A percentile compares a stretch with the other conserved stretches of the same genome.
Conservation (phyloP, 176 grass and related monocot species). For the Oryza brachyantha region DNA sequence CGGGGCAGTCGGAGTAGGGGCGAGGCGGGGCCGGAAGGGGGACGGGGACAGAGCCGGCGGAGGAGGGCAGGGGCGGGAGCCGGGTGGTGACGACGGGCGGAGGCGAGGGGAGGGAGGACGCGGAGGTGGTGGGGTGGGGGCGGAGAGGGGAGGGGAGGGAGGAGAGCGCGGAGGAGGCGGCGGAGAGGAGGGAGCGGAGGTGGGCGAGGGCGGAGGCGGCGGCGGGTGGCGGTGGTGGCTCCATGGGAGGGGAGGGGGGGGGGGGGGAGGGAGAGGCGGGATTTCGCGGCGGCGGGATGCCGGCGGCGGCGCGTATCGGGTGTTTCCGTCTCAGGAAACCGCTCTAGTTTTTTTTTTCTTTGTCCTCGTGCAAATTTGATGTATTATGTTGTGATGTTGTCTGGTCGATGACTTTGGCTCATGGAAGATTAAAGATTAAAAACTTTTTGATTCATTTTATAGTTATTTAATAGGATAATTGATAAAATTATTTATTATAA, state of each 20-base stretch:
- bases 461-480: too few species aligned
- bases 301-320: too few species aligned
- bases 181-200: slow-evolving; percentile 56
- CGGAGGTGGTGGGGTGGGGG: not conserved
- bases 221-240: not conserved
- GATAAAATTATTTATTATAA: too few species aligned
- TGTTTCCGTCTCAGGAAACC: too few species aligned
- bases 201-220: slow-evolving; percentile 32
- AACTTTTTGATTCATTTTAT: too few species aligned
- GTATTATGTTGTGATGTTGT: too few species aligned
- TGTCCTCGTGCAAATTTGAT: too few species aligned
- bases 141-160: slow-evolving; percentile 36
- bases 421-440: too few species aligned
- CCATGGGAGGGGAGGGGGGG: not conserved
- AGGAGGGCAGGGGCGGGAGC: slow-evolving; percentile 45
- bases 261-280: not conserved
- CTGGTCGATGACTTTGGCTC: too few species aligned
- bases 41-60: slow-evolving; percentile 40
- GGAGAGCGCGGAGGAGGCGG: slow-evolving; percentile 48
- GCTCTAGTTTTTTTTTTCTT: too few species aligned
- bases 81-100: slow-evolving; percentile 13
- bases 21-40: slow-evolving; percentile 16
- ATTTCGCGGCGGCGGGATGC: not conserved
- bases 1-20: slow-evolving; percentile 72
- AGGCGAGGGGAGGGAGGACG: slow-evolving; percentile 34